Percentiles rank a stretch among this genome's conserved stretches.
Evolutionary conservation across 2,329 filamentous ascomycete genomes (phyloP).

Genomic region (Fusarium lyarnte): DNA sequence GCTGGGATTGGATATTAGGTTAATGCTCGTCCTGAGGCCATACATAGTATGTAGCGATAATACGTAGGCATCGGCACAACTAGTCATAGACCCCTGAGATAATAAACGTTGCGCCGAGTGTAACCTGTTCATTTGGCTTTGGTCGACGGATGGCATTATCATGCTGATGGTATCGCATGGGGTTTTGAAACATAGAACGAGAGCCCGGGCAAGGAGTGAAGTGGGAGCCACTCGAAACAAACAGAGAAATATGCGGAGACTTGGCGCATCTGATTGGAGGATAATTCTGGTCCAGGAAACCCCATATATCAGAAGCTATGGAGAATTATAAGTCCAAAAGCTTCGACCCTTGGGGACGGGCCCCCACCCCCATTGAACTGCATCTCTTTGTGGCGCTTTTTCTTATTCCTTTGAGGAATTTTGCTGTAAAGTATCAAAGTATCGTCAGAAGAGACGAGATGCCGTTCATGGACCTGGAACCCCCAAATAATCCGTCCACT

Average conservation of each 20-base stretch:
- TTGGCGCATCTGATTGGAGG: slow-evolving; percentile 30
- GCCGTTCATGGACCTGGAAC: slow-evolving; percentile 20
- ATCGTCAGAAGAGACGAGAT: slow-evolving; percentile 12
- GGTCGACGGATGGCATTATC: slow-evolving; percentile 12
- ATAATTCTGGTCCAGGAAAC: slow-evolving; percentile 14
- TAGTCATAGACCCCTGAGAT: slow-evolving; percentile 1
- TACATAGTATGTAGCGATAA: not conserved
- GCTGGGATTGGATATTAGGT: not conserved
- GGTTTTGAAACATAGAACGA: slow-evolving; percentile 42
- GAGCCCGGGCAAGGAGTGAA: slow-evolving; percentile 16
- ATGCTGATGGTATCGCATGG: slow-evolving; percentile 33
- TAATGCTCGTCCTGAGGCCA: not conserved
- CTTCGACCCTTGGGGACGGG: slow-evolving; percentile 1
- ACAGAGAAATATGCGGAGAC: slow-evolving; percentile 33
- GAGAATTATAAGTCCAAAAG: slow-evolving; percentile 42
- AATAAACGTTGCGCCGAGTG: slow-evolving; percentile 1
- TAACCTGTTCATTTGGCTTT: slow-evolving; percentile 4
- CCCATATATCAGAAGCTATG: slow-evolving; percentile 39
- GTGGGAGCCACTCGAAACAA: slow-evolving; percentile 26
- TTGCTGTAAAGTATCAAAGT: slow-evolving; percentile 2
- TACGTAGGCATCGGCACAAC: not conserved
- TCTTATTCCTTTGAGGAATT: slow-evolving; percentile 1
- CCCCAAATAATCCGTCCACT: slow-evolving; percentile 38
- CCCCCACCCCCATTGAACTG: slow-evolving; percentile 29
- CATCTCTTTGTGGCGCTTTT: slow-evolving; percentile 15